These are phyloP conservation scores for Aspergillus carlsbadensis DNA, from an alignment of 495 filamentous ascomycete species.

Conservation along the genomic window DNA sequence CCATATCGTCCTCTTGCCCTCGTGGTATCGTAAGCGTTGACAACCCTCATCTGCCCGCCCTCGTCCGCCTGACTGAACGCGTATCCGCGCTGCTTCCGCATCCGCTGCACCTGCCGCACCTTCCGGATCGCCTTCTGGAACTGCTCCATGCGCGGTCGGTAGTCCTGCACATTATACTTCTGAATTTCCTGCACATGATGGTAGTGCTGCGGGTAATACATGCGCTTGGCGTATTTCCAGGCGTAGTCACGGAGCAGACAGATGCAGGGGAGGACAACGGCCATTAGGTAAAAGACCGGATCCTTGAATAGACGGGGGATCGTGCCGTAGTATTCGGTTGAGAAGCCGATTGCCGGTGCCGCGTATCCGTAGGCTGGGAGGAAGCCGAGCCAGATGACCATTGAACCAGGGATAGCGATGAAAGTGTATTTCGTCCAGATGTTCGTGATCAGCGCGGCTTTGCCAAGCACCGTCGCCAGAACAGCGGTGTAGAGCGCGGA, in stretches of 20 bases:
- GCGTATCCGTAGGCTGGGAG: constrained; percentile 87
- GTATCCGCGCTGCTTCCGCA: constrained; percentile 98
- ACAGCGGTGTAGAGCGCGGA: constrained; percentile 87
- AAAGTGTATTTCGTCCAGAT: constrained; percentile 99
- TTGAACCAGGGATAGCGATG: constrained; percentile 90
- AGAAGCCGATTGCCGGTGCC: constrained; percentile 81
- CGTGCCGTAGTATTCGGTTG: constrained; percentile 80
- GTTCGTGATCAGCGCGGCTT: constrained; percentile 92
- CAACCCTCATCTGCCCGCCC: constrained; percentile 71
- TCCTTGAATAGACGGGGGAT: constrained; percentile 76
- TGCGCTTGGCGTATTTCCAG: constrained; percentile 82
- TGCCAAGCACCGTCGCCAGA: constrained; percentile 88
- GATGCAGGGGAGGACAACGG: constrained; percentile 71
- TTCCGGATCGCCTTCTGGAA: constrained; percentile 99
- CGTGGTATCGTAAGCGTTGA: constrained; percentile 98
- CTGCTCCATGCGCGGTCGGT: constrained; percentile 98
- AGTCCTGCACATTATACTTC: constrained; percentile 99
- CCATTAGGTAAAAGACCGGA: constrained; percentile 89
- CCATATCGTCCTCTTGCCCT: constrained; percentile 87
- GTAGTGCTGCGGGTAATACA: constrained; percentile 95
- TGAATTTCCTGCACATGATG: constrained; percentile 99
- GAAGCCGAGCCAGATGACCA: constrained; percentile 89
- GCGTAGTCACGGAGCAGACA: constrained; percentile 90
- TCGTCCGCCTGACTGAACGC: constrained; percentile 98
- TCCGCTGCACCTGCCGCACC: constrained; percentile 96